Conservation (phyloP, 306 rosid species). For the Sechiopsis laciniata region DNA sequence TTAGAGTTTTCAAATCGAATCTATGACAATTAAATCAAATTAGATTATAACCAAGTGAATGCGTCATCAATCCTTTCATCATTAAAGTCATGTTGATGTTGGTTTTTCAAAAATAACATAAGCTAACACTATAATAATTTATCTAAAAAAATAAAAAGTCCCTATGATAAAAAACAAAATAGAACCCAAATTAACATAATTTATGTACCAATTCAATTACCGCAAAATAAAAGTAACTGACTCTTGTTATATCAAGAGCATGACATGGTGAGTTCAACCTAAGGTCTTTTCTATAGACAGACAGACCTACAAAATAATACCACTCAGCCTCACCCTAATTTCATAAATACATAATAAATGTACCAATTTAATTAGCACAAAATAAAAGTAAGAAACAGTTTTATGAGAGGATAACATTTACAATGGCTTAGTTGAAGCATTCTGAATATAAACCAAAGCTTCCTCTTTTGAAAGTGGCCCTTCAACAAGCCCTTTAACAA, state of each 20-base stretch:
- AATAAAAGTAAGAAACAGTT: no score
- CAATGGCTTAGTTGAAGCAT: slow-evolving; percentile 44
- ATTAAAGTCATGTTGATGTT: no score
- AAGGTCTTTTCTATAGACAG: not conserved
- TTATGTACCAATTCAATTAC: not conserved
- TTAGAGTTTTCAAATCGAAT: no score
- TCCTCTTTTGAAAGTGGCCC: slow-evolving; percentile 67
- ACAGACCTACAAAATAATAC: not conserved
- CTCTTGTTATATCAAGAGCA: not conserved
- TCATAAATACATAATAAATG: not conserved
- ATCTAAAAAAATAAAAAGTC: no score
- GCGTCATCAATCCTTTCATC: no score
- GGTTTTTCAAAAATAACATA: not conserved
- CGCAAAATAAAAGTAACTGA: not conserved
- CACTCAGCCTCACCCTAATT: not conserved
- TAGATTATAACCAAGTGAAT: no score
- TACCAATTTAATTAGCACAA: no score
- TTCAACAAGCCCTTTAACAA: slow-evolving; percentile 62
- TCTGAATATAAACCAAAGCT: slow-evolving; percentile 52
- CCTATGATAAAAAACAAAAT: no score
- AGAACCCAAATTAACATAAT: not conserved
- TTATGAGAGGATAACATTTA: slow-evolving; percentile 22
- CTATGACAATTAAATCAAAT: no score
- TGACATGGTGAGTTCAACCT: not conserved
- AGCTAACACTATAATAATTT: no score